Percentiles rank a stretch among this genome's conserved stretches.
Evolutionary conservation across 371 early-diverging fungal species (phyloP).

Genomic region (Racocetra persica): DNA sequence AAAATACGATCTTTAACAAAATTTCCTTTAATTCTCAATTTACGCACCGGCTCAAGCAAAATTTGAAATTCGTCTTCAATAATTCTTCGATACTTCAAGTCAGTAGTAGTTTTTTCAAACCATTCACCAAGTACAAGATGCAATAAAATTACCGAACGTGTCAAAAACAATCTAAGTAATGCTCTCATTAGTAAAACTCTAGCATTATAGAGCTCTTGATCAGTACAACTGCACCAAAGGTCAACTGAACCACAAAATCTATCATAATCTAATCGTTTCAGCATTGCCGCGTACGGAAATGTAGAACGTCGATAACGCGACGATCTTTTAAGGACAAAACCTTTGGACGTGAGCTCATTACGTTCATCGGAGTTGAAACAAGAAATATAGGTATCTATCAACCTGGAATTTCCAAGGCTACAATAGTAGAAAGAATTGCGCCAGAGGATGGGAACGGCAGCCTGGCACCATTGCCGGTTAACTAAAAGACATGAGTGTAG

Average conservation of each 20-base stretch:
- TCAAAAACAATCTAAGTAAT: slow-evolving; percentile 13
- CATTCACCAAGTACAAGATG: slow-evolving; percentile 32
- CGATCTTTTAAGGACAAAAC: background rate
- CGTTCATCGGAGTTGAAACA: slow-evolving; percentile 4
- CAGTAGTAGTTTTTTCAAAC: background rate
- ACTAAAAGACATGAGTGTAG: slow-evolving; percentile 37
- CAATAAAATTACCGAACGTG: slow-evolving; percentile 7
- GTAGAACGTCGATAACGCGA: background rate
- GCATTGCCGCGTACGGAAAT: slow-evolving; percentile 18
- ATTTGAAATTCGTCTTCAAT: slow-evolving; percentile 22
- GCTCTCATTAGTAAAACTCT: slow-evolving; percentile 12
- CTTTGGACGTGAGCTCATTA: background rate
- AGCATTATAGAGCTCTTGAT: slow-evolving; percentile 2
- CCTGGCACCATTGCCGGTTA: slow-evolving; percentile 28
- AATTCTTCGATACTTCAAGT: slow-evolving; percentile 21
- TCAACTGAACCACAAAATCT: slow-evolving; percentile 27
- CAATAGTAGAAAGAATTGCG: slow-evolving; percentile 25
- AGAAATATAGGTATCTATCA: slow-evolving; percentile 25
- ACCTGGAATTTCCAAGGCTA: background rate
- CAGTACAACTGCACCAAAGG: slow-evolving; percentile 8
- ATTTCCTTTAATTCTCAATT: slow-evolving; percentile 22
- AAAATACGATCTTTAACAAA: slow-evolving; percentile 29
- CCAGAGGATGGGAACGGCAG: slow-evolving; percentile 29
- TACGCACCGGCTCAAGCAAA: slow-evolving; percentile 16
- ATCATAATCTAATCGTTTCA: slow-evolving; percentile 36